Percentiles rank a stretch among this genome's conserved stretches.
Conservation (phyloP, 495 filamentous ascomycete genomes). For the Hamigera avellanea region DNA sequence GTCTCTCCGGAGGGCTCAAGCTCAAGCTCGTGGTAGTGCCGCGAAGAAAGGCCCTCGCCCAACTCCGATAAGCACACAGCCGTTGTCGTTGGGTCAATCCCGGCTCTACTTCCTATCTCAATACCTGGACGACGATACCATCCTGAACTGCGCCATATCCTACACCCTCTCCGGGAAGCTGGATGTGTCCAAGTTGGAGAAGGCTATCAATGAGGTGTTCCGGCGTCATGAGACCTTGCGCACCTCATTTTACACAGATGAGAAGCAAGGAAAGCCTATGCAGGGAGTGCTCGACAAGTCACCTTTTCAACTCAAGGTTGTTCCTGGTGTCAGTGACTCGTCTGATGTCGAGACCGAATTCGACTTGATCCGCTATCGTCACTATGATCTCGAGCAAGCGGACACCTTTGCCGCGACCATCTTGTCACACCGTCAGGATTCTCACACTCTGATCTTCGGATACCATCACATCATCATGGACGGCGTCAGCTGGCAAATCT, state of each 20-base stretch:
- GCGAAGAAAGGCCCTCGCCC: no score
- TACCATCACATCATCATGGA: constrained; percentile 30
- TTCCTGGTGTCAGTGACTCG: neutral
- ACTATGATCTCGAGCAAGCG: constrained; percentile 5
- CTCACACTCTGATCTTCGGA: constrained; percentile 5
- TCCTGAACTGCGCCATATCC: no score
- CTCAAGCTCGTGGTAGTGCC: no score
- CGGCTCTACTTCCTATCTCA: no score
- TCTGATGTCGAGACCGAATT: neutral
- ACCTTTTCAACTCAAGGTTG: neutral
- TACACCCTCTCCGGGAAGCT: no score
- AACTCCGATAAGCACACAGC: no score
- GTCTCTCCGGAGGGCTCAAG: no score
- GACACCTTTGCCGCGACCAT: constrained; percentile 1
- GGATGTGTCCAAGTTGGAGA: no score
- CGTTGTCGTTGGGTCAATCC: no score
- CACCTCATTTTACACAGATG: constrained; percentile 13
- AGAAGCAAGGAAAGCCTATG: neutral
- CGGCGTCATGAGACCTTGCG: constrained; percentile 22
- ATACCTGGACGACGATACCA: no score
- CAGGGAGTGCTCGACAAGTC: constrained; percentile 3
- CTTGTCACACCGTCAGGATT: neutral
- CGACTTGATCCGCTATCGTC: neutral
- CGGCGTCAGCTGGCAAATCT: constrained; percentile 17
- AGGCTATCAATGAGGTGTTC: constrained; percentile 10